These are phyloP conservation scores for Euphorbia pulcherrima DNA, from an alignment of 345 rosid species.

Conservation along the genomic window DNA sequence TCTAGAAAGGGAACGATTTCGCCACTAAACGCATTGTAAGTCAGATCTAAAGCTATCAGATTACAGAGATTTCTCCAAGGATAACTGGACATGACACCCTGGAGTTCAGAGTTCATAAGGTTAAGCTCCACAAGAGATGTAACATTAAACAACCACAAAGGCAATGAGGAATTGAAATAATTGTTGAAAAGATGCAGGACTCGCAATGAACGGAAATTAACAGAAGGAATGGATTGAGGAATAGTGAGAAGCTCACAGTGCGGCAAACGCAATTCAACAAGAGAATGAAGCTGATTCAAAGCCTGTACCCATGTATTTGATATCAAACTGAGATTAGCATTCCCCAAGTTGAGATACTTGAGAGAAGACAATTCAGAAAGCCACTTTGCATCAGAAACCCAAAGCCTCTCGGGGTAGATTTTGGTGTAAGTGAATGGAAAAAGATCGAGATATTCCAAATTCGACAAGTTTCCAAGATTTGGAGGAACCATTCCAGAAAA, in stretches of 20 bases:
- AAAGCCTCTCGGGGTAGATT: neutral
- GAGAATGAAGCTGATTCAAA: constrained; percentile 27
- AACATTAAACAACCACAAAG: constrained; percentile 1
- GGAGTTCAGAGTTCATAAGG: constrained; percentile 1
- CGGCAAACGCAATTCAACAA: constrained; percentile 25
- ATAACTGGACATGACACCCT: neutral
- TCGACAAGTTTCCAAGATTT: constrained; percentile 27
- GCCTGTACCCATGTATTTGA: constrained; percentile 25
- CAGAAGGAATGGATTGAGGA: constrained; percentile 1
- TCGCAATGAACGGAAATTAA: neutral
- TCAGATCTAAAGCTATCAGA: constrained; percentile 29
- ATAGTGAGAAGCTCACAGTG: neutral
- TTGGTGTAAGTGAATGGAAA: neutral
- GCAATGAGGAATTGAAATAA: constrained; percentile 2
- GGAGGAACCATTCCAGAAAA: constrained; percentile 26
- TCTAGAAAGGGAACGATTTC: neutral
- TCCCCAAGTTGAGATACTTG: constrained; percentile 22
- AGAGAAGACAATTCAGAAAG: constrained; percentile 22
- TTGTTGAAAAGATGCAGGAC: constrained; percentile 4
- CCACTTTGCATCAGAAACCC: constrained; percentile 17
- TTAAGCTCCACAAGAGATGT: constrained; percentile 9
- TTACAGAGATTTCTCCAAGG: constrained; percentile 15
- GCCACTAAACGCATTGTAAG: constrained; percentile 17
- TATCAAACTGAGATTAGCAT: constrained; percentile 22
- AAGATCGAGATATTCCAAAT: constrained; percentile 22